These are phyloP conservation scores for Lactarius trivialis DNA, from an alignment of 768 basidiomycete genomes.

Conservation along the genomic window DNA sequence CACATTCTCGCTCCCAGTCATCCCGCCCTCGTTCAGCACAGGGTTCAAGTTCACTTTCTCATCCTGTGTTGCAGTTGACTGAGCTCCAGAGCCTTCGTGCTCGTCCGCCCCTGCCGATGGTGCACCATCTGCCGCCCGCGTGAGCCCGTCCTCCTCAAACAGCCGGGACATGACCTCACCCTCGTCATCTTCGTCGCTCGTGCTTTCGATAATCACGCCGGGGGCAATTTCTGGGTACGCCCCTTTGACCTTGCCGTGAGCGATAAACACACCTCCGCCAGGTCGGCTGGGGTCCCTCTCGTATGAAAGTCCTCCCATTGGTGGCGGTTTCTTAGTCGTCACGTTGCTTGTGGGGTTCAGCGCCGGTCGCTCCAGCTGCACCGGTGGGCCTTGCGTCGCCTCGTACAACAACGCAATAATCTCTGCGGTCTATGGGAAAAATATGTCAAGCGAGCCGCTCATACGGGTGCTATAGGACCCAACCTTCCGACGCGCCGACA, in stretches of 20 bases:
- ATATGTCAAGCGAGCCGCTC: constrained; percentile 7
- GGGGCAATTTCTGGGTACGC: constrained; percentile 40
- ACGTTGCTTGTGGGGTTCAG: constrained; percentile 78
- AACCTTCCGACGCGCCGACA: constrained; percentile 86
- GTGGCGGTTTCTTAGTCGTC: constrained; percentile 47
- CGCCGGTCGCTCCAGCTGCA: constrained; percentile 43
- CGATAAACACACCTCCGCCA: constrained; percentile 84
- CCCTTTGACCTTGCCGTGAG: constrained; percentile 32
- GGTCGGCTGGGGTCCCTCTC: constrained; percentile 73
- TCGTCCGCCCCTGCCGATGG: constrained; percentile 5
- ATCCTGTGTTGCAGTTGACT: constrained; percentile 44
- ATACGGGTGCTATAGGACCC: constrained; percentile 34
- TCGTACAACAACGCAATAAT: constrained; percentile 89
- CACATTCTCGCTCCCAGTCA: constrained; percentile 40
- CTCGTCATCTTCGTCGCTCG: constrained; percentile 32
- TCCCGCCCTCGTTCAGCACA: constrained; percentile 49
- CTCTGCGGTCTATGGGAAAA: constrained; percentile 65
- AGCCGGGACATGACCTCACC: constrained; percentile 18
- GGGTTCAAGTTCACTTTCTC: constrained; percentile 63
- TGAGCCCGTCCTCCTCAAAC: constrained; percentile 8
- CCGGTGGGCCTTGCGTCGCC: constrained; percentile 78
- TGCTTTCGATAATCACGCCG: constrained; percentile 47
- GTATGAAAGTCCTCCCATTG: constrained; percentile 54
- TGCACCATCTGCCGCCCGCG: constrained; percentile 14
- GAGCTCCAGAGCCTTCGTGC: constrained; percentile 31